phyloP scores from a whole-genome alignment of 257 asterid genomes.

The Craterostigma plantagineum region DNA sequence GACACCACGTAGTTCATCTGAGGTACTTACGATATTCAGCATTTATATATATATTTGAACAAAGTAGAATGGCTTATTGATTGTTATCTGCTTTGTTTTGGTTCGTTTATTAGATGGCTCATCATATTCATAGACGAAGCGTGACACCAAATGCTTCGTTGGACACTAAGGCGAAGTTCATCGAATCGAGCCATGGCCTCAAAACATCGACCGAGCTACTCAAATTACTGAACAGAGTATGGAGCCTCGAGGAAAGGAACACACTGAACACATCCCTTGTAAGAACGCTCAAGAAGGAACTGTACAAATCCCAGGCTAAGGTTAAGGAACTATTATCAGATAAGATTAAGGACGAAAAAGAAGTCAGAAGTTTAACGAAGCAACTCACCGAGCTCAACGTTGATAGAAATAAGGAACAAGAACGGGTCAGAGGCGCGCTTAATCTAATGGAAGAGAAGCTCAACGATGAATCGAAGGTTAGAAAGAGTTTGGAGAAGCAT shows the following conservation, averaged over 20 bases:
- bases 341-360: slow-evolving; percentile 31
- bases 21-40: too few relatives aligned
- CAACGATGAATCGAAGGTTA: slow-evolving; percentile 36
- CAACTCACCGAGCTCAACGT: slow-evolving; percentile 24
- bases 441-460: slow-evolving; percentile 25
- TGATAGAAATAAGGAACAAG: slow-evolving; percentile 21
- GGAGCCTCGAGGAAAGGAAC: slow-evolving; percentile 86
- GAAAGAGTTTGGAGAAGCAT: slow-evolving; percentile 38
- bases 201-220: slow-evolving; percentile 72
- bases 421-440: slow-evolving; percentile 18
- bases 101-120: slow-evolving; percentile 33
- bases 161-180: slow-evolving; percentile 23
- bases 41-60: too few relatives aligned
- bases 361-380: slow-evolving; percentile 25
- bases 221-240: slow-evolving; percentile 61
- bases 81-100: too few relatives aligned
- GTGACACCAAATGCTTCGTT: slow-evolving; percentile 23
- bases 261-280: slow-evolving; percentile 39
- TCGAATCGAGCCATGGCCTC: slow-evolving; percentile 34
- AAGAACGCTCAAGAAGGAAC: slow-evolving; percentile 39
- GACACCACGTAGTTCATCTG: too few relatives aligned
- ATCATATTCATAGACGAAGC: slow-evolving; percentile 14
- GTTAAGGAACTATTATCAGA: slow-evolving; percentile 33
- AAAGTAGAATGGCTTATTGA: too few relatives aligned
- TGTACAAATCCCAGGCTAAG: slow-evolving; percentile 29